A percentile compares a stretch with the other conserved stretches of the same genome.
These are phyloP conservation scores for Amaranthus tricolor DNA, from an alignment of 179 eudicot species.

Conservation along the genomic window DNA sequence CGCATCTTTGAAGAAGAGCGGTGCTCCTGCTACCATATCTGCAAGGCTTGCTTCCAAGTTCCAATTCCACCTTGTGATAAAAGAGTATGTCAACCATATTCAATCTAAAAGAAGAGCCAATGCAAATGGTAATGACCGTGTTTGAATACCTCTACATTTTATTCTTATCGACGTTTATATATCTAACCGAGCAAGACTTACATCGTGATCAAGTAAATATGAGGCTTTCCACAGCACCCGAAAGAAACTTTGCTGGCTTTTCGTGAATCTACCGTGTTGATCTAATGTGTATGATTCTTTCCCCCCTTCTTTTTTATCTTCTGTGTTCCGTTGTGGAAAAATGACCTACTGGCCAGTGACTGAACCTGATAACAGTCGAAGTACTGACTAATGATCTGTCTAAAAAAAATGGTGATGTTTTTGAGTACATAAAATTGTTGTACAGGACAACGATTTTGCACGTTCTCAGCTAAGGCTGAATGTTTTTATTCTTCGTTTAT, in stretches of 20 bases:
- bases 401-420: neutral
- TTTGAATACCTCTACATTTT: conserved; percentile 8
- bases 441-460: conserved; percentile 7
- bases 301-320: neutral
- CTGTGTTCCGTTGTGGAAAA: neutral
- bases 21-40: conserved; percentile 43
- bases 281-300: neutral
- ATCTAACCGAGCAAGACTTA: neutral
- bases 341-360: neutral
- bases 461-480: neutral
- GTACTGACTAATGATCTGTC: neutral
- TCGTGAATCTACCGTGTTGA: neutral
- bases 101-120: conserved; percentile 49
- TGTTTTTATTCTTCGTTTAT: conserved; percentile 6
- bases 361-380: conserved; percentile 8
- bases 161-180: neutral
- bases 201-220: neutral
- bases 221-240: neutral
- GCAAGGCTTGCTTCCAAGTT: conserved; percentile 53
- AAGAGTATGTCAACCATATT: conserved; percentile 55
- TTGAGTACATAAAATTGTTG: conserved; percentile 11
- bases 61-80: conserved; percentile 54
- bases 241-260: neutral
- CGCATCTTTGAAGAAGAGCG: conserved; percentile 52
- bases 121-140: conserved; percentile 21